A percentile compares a stretch with the other conserved stretches of the same genome.
Evolutionary conservation across 495 filamentous ascomycete species (phyloP).

Genomic region (Penicillium waksmanii): DNA sequence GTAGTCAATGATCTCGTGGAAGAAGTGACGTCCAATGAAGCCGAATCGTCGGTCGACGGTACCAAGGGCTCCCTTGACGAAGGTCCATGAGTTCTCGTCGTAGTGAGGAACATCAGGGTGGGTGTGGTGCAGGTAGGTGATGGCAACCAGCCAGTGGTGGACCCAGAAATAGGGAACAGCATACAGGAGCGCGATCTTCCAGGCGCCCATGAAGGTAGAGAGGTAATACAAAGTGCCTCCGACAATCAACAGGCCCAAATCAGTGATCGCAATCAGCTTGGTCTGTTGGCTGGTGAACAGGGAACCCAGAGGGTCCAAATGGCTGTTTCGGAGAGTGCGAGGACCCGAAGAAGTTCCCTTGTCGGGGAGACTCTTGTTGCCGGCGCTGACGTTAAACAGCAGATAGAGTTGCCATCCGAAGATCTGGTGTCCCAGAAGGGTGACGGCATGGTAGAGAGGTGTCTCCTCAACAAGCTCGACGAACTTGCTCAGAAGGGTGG

Average conservation of each 20-base stretch:
- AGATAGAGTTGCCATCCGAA: slow-evolving; percentile 62
- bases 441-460: slow-evolving; percentile 53
- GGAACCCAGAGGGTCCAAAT: slow-evolving; percentile 62
- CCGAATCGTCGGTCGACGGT: slow-evolving; percentile 91
- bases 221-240: slow-evolving; percentile 47
- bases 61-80: slow-evolving; percentile 79
- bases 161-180: slow-evolving; percentile 62
- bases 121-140: slow-evolving; percentile 91
- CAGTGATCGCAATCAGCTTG: slow-evolving; percentile 58
- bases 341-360: slow-evolving; percentile 38
- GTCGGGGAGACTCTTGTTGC: slow-evolving; percentile 44
- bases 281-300: slow-evolving; percentile 64
- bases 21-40: slow-evolving; percentile 81
- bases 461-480: slow-evolving; percentile 59
- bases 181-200: slow-evolving; percentile 56
- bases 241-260: slow-evolving; percentile 58
- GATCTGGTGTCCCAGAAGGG: slow-evolving; percentile 56
- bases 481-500: slow-evolving; percentile 39
- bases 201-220: slow-evolving; percentile 49
- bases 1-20: slow-evolving; percentile 92
- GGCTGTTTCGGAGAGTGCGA: slow-evolving; percentile 55
- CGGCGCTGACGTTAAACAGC: slow-evolving; percentile 57
- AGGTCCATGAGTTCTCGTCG: slow-evolving; percentile 75
- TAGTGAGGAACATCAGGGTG: slow-evolving; percentile 88
- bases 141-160: slow-evolving; percentile 71